Base-by-base conservation (phyloP, 768 basidiomycete genomes). In the Xerocomellus dryophilus region DNA sequence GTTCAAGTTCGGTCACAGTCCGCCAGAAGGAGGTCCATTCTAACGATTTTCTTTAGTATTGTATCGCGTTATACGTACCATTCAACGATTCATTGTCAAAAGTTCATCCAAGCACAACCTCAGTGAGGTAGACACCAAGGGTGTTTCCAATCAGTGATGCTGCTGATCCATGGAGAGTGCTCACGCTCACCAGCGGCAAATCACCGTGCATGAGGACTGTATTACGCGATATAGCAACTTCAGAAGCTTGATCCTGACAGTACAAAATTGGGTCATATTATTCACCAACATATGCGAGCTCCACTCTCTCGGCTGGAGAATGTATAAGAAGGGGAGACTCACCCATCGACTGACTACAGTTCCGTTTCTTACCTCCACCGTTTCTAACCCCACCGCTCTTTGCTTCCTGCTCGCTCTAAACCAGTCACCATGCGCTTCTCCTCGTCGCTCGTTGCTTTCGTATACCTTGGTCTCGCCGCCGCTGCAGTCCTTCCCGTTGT, bases 341-440 rank as follows among this genome's bases (percentile, higher is more conserved):
- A 3, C 7, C 7, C 27, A 21, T n/a, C 10, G 2, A 39, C 14
- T 29, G 2, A 29, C 35, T 15, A 21, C 17, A 39, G 35, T 47
- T 29, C 8, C 20, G 2, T 21, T 12, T 23, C 43, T 38, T 31
- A 11, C 43, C 29, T 43, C 10, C 18, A 21, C 2, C 7, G 5
- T 23, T 29, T 4, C 27, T 2, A 17, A 25, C 23, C 14, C 9
- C 23, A 23, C 20, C 20, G 12, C 20, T 52, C 43, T 21, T 31
- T 47, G 7, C 27, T 47, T 5, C 25, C 25, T 25, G 18, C n/a
- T 14, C 25, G 15, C 14, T 51, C 35, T 15, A 25, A 25, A 52
- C 21, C n/a, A 47, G 23, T 23, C 38, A 31, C 29, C 45, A 53
- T 53, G 51, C 44, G 51, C n/a, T 53, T 47, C 51, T 45, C 50